Evolutionary conservation across 192 early-diverging fungal species (phyloP).

Genomic region (Irineochytrium annulatum): DNA sequence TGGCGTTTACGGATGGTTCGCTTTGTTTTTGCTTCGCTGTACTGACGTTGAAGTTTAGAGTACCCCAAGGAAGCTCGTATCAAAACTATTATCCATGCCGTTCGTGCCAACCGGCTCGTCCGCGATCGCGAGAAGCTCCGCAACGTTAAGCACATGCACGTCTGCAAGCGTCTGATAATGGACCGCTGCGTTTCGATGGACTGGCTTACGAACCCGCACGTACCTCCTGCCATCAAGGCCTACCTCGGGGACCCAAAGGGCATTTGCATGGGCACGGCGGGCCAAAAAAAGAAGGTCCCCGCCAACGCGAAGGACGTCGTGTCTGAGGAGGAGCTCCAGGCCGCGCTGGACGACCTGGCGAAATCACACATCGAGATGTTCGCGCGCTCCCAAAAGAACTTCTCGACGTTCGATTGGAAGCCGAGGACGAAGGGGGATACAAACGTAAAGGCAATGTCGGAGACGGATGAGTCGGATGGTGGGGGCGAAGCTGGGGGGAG

Average conservation of each 20-base stretch:
- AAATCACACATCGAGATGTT: background rate
- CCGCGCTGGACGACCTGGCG: background rate
- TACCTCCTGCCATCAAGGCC: background rate
- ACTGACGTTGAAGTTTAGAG: no score
- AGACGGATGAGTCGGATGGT: background rate
- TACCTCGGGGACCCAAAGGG: background rate
- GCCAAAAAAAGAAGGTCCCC: background rate
- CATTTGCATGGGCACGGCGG: no score
- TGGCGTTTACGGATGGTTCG: conserved; percentile 4
- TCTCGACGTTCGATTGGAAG: conserved; percentile 3
- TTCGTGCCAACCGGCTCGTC: conserved; percentile 1
- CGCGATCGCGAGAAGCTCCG: background rate
- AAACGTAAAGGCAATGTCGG: background rate
- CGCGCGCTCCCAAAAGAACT: background rate
- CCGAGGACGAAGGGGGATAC: conserved; percentile 3
- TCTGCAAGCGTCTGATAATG: background rate
- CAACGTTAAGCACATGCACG: conserved; percentile 2
- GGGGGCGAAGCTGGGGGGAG: no score
- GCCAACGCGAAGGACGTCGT: background rate
- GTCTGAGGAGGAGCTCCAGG: background rate
- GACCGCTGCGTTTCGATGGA: background rate
- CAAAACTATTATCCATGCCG: background rate
- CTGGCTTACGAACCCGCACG: background rate
- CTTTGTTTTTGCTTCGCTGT: no score
- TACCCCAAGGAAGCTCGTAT: conserved; percentile 1